Conservation (phyloP, 2,329 filamentous ascomycete genomes). For the Davidsoniella virescens region DNA sequence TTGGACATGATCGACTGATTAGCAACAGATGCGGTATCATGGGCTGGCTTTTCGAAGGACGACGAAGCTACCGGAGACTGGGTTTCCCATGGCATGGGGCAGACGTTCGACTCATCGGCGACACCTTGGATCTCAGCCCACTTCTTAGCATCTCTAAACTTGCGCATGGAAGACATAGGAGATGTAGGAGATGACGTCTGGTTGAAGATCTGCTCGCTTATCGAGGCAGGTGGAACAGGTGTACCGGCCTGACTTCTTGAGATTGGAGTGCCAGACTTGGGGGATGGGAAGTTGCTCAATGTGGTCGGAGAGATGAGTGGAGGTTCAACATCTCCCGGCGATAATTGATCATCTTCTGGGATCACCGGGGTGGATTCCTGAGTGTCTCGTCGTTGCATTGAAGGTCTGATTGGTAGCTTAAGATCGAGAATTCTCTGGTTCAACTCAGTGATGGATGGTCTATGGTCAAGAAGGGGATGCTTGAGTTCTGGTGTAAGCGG, state of each 20-base stretch:
- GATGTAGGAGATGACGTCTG: background rate
- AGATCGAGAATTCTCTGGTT: too few relatives aligned
- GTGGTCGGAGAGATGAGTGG: background rate
- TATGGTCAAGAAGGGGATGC: background rate
- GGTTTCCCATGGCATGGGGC: constrained; percentile 3
- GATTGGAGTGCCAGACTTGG: background rate
- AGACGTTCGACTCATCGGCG: constrained; percentile 4
- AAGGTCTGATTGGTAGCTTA: too few relatives aligned
- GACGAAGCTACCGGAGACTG: background rate
- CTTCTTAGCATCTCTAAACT: constrained; percentile 3
- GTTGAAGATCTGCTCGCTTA: background rate
- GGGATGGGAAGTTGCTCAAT: constrained; percentile 2
- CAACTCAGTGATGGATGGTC: too few relatives aligned
- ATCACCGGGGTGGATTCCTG: too few relatives aligned
- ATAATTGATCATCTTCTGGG: too few relatives aligned
- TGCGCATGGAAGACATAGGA: background rate
- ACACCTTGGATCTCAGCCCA: constrained; percentile 7
- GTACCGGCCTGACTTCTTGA: background rate
- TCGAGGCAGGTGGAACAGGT: background rate
- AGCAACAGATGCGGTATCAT: constrained; percentile 3
- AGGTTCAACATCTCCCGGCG: too few relatives aligned
- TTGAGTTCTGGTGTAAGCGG: background rate
- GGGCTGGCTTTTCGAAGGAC: background rate
- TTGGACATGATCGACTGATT: background rate
- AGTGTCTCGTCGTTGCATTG: too few relatives aligned